Evolutionary conservation across 2,329 filamentous ascomycete species (phyloP).

Genomic region (Decorospora gaudefroyi): DNA sequence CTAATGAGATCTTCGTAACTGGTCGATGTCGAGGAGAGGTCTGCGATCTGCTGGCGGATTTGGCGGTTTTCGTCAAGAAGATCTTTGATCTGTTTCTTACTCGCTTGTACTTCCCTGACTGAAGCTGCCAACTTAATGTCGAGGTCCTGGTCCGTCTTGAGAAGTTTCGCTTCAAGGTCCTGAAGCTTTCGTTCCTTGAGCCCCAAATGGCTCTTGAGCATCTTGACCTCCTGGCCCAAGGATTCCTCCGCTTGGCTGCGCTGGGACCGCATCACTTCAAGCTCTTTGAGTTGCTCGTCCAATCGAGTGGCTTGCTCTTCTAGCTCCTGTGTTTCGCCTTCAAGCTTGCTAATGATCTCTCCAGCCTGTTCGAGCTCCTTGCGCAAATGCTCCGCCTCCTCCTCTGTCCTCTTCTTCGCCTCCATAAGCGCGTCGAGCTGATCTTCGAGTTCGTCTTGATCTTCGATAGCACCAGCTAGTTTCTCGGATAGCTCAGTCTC

Average conservation of each 20-base stretch:
- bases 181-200: constrained; percentile 88
- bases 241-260: constrained; percentile 75
- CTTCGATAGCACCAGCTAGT: constrained; percentile 85
- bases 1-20: constrained; percentile 94
- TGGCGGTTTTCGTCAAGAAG: constrained; percentile 79
- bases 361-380: constrained; percentile 90
- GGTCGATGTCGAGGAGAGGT: constrained; percentile 87
- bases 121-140: constrained; percentile 80
- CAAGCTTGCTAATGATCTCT: constrained; percentile 79
- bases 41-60: constrained; percentile 80
- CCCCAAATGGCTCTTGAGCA: constrained; percentile 86
- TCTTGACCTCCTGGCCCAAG: constrained; percentile 81
- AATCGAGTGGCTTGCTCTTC: constrained; percentile 69
- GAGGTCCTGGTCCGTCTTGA: constrained; percentile 85
- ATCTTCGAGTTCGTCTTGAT: constrained; percentile 91
- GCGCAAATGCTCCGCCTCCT: constrained; percentile 77
- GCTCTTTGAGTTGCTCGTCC: constrained; percentile 70
- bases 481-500: constrained; percentile 93
- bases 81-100: constrained; percentile 74
- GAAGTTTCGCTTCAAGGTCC: constrained; percentile 81
- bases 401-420: constrained; percentile 85
- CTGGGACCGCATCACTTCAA: constrained; percentile 71
- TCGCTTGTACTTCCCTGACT: constrained; percentile 76
- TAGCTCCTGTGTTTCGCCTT: constrained; percentile 81
- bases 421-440: constrained; percentile 87